phyloP scores from a whole-genome alignment of 306 rosid genomes.

The Lathyrus aphaca region DNA sequence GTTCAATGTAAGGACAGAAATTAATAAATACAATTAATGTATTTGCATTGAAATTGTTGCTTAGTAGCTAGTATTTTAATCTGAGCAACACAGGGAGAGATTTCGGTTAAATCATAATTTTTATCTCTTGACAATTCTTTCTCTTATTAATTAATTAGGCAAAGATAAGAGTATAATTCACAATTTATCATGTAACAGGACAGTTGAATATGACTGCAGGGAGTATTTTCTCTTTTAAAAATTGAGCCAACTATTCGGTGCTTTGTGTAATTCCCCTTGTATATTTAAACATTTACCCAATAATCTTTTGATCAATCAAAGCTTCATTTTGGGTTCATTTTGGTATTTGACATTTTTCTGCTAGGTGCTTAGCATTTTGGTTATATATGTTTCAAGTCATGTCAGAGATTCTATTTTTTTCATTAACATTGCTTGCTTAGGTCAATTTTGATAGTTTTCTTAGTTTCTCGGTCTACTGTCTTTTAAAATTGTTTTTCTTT shows the following conservation, averaged over 20 bases:
- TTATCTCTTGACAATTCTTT: slow-evolving; percentile 4
- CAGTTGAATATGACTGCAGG: not conserved
- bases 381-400: slow-evolving; percentile 18
- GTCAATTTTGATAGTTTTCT: slow-evolving; percentile 19
- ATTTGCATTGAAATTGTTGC: not conserved
- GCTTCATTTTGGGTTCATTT: slow-evolving; percentile 17
- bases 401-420: slow-evolving; percentile 13
- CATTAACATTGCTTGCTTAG: slow-evolving; percentile 21
- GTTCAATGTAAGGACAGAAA: slow-evolving; percentile 1
- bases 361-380: slow-evolving; percentile 21
- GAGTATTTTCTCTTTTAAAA: slow-evolving; percentile 7
- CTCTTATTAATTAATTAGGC: not conserved
- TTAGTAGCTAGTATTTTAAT: not conserved
- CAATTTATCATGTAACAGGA: not conserved
- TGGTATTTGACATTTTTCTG: slow-evolving; percentile 18
- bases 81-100: not conserved
- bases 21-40: slow-evolving; percentile 16
- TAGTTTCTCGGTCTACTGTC: slow-evolving; percentile 15
- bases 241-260: slow-evolving; percentile 9
- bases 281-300: slow-evolving; percentile 10
- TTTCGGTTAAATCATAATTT: not conserved
- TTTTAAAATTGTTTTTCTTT: slow-evolving; percentile 45
- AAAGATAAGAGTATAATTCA: not conserved
- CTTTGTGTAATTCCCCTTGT: slow-evolving; percentile 2
- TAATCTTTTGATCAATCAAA: slow-evolving; percentile 28